Base-by-base conservation (phyloP, 305 asterid genomes). In the Fraxinus nigra region DNA sequence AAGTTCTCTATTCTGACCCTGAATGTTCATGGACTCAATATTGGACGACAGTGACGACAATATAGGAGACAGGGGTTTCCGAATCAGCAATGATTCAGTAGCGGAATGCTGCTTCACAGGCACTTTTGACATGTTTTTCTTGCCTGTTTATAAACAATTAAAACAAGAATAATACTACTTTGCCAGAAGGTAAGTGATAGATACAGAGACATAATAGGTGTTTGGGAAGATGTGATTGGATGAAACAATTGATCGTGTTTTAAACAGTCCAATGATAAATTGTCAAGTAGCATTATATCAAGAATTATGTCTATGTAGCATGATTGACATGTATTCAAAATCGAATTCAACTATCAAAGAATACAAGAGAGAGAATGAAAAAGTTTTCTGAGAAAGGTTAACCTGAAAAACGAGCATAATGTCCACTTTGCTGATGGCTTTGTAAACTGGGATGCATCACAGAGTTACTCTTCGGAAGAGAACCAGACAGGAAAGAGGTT, bases 11-110 rank as follows among this genome's bases (percentile, higher is more conserved):
- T 35, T 85, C 34, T 74, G 83, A 37, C 87, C 91, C 84, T 84
- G 88, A 34, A 86, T 80, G 81, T 86, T 87, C 78, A 51, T 75
- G 33, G 92, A 84, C 84, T 85, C 82, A 38, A 85, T 87, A 43
- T 87, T 90, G 82, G 87, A 85, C 11, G 89, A 88, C 20, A 85
- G 7, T n/a, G 90, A 88, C 7, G 33, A 24, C 2, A 97, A 91
- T 67, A 95, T n/a, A 69, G 98, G 98, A 37, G 97, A 96, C 79
- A 94, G 92, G 33, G 97, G 90, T 90, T 87, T 93, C 85, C 97
- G 79, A 65, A 76, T 75, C 46, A 79, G 72, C 80, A 86, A 81
- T 33, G 84, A 14, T 69, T 80, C 83, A 24, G 78, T 69, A 1
- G 65, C 59, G n/a, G 88, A 72, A 2, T 85, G 83, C 76, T 81